Base-by-base conservation (phyloP, 139 green algal species). In the Chlorella sp. region DNA sequence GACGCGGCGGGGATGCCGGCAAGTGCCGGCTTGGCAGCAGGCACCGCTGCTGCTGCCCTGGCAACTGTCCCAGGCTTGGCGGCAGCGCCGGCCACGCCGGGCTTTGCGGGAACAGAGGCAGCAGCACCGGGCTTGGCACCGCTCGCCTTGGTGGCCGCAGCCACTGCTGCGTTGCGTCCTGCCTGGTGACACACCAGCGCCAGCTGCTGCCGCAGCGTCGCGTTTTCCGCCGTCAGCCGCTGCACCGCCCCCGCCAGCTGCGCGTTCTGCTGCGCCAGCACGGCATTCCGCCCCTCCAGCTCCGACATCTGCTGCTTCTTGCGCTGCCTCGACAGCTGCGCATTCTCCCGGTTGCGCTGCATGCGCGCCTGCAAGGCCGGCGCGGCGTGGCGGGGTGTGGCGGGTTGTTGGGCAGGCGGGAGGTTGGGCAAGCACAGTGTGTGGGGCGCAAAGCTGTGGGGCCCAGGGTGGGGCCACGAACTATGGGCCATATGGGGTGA, bases 301-400 rank as follows among this genome's bases (percentile, higher is more conserved):
- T 96, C 95, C 1, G 94, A 80, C 75, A 95, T 68, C 85, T 97
- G 94, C 92, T 94, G 88, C 87, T 96, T 96, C 88, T 95, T 96
- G 68, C 95, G 90, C 90, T 97, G 95, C 40, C 95, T 87, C 12
- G 94, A 97, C 40, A 94, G 86, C n/a, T 95, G 91, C 66, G 95
- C 95, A 60, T 95, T 97, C 85, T 97, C 95, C 4, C 95, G 83
- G 87, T 97, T 97, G 36, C 95, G 93, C 77, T 93, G 68, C 86
- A 97, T 93, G 81, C 93, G 90, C 26, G 91, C 93, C 86, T 94
- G 81, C 88, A 16, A 15, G 39, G 14, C 12, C 2, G 37, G 7
- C 24, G 84, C 7, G 34, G 61, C 0, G 83, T 22, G 18, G n/a
- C 21, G 24, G 48, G 48, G 78, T 40, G 36, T 79, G 76, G 16